A percentile compares a stretch with the other conserved stretches of the same genome.
Evolutionary conservation across 208 protist genomes (phyloP).

Genomic region (Leishmania lainsoni): DNA sequence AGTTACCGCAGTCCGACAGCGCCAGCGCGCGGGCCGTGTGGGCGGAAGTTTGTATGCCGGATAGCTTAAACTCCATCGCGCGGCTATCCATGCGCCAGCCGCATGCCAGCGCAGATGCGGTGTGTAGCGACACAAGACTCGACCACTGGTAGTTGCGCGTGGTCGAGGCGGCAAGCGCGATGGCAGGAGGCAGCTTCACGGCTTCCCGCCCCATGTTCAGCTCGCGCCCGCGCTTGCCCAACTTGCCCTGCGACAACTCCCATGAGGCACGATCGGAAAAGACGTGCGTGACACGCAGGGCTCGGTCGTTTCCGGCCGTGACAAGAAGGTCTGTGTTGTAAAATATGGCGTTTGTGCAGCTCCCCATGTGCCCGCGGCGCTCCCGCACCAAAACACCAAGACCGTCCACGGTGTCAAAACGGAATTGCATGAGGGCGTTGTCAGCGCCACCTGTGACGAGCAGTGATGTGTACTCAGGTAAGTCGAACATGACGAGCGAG

Average conservation of each 20-base stretch:
- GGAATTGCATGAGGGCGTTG: conserved; percentile 89
- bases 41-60: conserved; percentile 58
- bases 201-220: conserved; percentile 55
- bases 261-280: conserved; percentile 89
- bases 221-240: conserved; percentile 75
- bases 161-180: conserved; percentile 57
- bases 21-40: conserved; percentile 80
- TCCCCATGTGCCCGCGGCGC: conserved; percentile 85
- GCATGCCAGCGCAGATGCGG: conserved; percentile 65
- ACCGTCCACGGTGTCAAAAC: conserved; percentile 90
- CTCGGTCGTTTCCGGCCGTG: conserved; percentile 75
- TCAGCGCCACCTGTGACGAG: conserved; percentile 87
- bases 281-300: conserved; percentile 87
- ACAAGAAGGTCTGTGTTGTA: conserved; percentile 88
- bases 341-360: conserved; percentile 79
- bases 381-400: conserved; percentile 79
- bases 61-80: conserved; percentile 77
- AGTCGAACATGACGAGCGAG: conserved; percentile 68
- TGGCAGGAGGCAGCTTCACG: conserved; percentile 78
- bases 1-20: conserved; percentile 89
- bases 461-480: conserved; percentile 36
- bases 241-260: conserved; percentile 89
- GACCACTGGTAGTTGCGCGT: conserved; percentile 90
- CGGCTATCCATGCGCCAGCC: conserved; percentile 89
- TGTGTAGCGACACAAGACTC: conserved; percentile 80